Evolutionary conservation across 495 filamentous ascomycete species (phyloP), one percentile per base, ranked within the genome.

Genomic region (Xylaria bambusicola): DNA sequence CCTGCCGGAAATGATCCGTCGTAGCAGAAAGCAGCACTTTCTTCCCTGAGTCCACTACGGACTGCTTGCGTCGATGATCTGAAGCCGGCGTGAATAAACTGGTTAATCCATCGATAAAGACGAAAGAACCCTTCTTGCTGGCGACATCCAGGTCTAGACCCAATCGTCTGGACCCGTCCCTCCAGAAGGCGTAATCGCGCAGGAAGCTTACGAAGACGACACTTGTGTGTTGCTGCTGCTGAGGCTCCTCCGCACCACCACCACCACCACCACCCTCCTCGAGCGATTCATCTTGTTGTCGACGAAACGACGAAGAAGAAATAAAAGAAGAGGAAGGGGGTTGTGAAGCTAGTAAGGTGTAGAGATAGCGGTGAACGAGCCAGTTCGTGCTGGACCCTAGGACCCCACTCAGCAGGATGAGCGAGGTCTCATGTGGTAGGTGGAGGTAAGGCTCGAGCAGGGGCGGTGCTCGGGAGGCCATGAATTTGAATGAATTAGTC

Each of bases 131-230:
- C 60, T 81, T 82, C 45, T 75, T 72, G 60, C 71, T 74, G 15
- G 86, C 70, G 9, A 79, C 82, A 9, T 84, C 81, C 50, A 94
- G 77, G 72, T 96, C 91, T 52, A 93, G 62, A 8, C 90, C 90
- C 61, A 91, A 67, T 71, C 82, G 82, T 56, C 80, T 81, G 24
- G 80, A 81, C 42, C 81, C 80, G 3, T 85, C 78, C 47, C 72
- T 85, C 92, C 92, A 96, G 68, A 95, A 95, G 24, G 80, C 75
- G 60, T 75, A 80, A 64, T 92, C 86, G 52, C 89, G 82, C 73
- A 95, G 75, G 87, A 97, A 81, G 75, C 88, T 92, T 60, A 93
- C 84, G 0, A 97, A 75, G 15, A 96, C 74, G 3, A 98, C 85
- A n/a, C 78, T 70, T 9, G 57, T 58, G 8, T 50, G 50, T n/a